Evolutionary conservation across 257 asterid genomes (phyloP), one percentile per base, ranked within the genome.

Genomic region (Prunella vulgaris): DNA sequence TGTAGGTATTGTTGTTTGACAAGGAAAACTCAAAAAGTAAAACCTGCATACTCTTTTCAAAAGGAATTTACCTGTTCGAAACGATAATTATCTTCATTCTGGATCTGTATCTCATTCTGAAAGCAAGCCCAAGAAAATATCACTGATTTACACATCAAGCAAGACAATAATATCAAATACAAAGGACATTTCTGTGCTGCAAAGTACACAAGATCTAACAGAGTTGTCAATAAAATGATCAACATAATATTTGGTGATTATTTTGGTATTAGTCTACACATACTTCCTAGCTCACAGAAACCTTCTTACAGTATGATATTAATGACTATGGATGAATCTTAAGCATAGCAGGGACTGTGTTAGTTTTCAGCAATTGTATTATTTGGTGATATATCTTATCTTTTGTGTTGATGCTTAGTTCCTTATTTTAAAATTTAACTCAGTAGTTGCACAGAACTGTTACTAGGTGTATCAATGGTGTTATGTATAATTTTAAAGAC

Each of bases 101-200:
- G 97, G 77, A 87, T 89, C 78, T 9, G 74, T 71, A 93, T 93
- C 87, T 93, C 99, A 82, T 86, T 87, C 99, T 93, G 97, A 82
- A 72, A 70, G 70, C 79, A 77, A 58, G 10, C 37, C 18, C 57
- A 81, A 44, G 48, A 63, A 67, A 71, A 8, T 65, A 66, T 56
- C 22, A 68, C 17, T 38, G 40, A 8, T 25, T 49, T 67, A 49
- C 28, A 37, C 28, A 33, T 17, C 10, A 60, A 66, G 60, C 20
- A 66, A 21, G 46, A 48, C 30, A 73, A 25, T 46, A 25, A 52
- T 15, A 75, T 33, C 28, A 66, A 56, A 25, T 57, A 52, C 15
- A 68, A 74, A 52, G 21, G 60, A 59, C 30, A 14, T 33, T 25
- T 46, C 7, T 18, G 24, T 32, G n/a, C 24, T 30, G 20, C 44